These are phyloP conservation scores for Nemania sp. DNA, from an alignment of 2,329 filamentous ascomycete species.

Conservation along the genomic window DNA sequence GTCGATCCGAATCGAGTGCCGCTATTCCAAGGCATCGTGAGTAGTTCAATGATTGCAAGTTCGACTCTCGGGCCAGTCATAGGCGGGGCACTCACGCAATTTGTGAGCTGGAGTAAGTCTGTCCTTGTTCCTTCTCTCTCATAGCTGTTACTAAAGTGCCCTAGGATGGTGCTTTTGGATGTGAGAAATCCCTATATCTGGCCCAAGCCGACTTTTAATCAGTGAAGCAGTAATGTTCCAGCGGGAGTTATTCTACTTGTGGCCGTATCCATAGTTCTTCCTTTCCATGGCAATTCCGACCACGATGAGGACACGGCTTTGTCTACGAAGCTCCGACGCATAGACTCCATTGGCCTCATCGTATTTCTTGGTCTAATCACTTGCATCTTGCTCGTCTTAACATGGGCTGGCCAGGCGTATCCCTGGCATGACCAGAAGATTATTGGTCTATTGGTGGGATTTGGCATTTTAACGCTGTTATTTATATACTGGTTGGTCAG, in stretches of 20 bases:
- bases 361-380: constrained; percentile 37
- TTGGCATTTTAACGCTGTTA: neutral
- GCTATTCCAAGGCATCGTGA: neutral
- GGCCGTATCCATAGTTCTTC: constrained; percentile 10
- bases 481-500: constrained; percentile 11
- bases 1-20: neutral
- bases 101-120: neutral
- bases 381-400: constrained; percentile 47
- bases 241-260: constrained; percentile 3
- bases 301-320: constrained; percentile 3
- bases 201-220: neutral
- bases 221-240: constrained; percentile 19
- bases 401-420: constrained; percentile 45
- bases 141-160: neutral
- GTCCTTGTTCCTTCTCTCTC: neutral
- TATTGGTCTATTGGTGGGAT: constrained; percentile 19
- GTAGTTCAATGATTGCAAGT: neutral
- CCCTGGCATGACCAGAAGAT: constrained; percentile 31
- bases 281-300: neutral
- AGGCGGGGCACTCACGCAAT: neutral
- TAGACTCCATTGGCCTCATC: constrained; percentile 22
- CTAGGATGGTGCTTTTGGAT: constrained; percentile 26
- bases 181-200: constrained; percentile 5
- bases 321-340: constrained; percentile 10
- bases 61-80: neutral